Conservation (phyloP, 2,329 filamentous ascomycete genomes). For the Alternaria consortialis region DNA sequence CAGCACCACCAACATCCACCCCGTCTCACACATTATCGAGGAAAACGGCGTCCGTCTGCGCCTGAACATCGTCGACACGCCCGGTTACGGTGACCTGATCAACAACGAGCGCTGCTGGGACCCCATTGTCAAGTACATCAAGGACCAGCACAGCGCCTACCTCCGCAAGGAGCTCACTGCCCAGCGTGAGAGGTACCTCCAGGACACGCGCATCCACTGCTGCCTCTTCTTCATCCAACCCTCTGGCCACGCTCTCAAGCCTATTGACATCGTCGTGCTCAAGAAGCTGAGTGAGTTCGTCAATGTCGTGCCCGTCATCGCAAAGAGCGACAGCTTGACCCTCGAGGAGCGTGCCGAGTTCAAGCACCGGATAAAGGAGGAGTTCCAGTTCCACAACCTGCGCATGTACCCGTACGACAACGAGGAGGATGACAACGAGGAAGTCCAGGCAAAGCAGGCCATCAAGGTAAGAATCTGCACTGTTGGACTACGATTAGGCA, state of each 20-base stretch:
- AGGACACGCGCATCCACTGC: constrained; percentile 99
- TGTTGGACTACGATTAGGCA: neutral
- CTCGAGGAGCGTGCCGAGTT: constrained; percentile 94
- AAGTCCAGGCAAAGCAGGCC: constrained; percentile 88
- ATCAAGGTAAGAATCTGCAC: constrained; percentile 77
- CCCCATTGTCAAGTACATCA: constrained; percentile 99
- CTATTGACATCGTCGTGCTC: constrained; percentile 98
- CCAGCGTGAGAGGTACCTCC: constrained; percentile 98
- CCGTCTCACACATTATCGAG: constrained; percentile 98
- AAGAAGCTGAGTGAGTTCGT: constrained; percentile 99
- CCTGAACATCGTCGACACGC: constrained; percentile 98
- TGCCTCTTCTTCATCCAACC: constrained; percentile 99
- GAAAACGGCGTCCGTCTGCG: constrained; percentile 98
- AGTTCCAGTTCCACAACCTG: constrained; percentile 99
- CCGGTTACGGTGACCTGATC: constrained; percentile 96
- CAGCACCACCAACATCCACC: constrained; percentile 96
- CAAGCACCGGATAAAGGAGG: constrained; percentile 99
- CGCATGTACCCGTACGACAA: constrained; percentile 99
- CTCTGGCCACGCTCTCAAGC: constrained; percentile 97
- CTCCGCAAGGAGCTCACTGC: constrained; percentile 99
- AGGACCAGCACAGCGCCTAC: constrained; percentile 99
- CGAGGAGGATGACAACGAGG: constrained; percentile 97
- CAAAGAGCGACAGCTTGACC: constrained; percentile 96
- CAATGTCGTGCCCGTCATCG: constrained; percentile 98
- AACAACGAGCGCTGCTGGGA: constrained; percentile 99